A percentile compares a stretch with the other conserved stretches of the same genome.
Evolutionary conservation across 805 yeast genomes (phyloP).

Genomic region (Lachancea meyersii): DNA sequence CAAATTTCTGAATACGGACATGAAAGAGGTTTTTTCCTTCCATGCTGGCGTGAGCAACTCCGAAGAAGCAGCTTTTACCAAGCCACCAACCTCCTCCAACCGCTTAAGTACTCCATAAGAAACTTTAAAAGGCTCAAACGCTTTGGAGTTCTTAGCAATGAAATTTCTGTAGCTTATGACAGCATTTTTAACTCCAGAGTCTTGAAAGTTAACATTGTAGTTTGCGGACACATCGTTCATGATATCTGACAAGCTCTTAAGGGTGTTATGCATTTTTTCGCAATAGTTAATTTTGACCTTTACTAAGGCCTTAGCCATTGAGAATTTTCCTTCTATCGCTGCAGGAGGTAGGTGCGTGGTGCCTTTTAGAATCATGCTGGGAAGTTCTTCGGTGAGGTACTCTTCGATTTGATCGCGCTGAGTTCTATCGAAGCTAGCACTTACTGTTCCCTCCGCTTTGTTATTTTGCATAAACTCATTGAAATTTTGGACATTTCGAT

Average conservation of each 20-base stretch:
- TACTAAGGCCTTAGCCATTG: constrained; percentile 23
- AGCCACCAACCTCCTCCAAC: constrained; percentile 12
- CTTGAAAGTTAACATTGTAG: constrained; percentile 74
- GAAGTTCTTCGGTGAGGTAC: constrained; percentile 26
- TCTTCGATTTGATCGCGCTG: constrained; percentile 22
- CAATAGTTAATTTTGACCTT: constrained; percentile 21
- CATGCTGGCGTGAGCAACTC: constrained; percentile 9
- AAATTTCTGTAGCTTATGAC: constrained; percentile 39
- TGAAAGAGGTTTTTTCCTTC: neutral
- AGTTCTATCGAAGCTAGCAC: constrained; percentile 19
- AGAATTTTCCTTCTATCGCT: constrained; percentile 24
- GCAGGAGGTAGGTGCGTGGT: constrained; percentile 19
- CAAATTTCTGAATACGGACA: neutral
- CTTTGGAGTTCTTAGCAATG: constrained; percentile 14
- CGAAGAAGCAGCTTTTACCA: constrained; percentile 17
- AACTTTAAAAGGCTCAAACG: constrained; percentile 8
- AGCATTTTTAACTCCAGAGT: constrained; percentile 60
- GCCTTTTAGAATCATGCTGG: constrained; percentile 20
- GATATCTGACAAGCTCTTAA: constrained; percentile 37
- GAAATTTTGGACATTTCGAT: constrained; percentile 54
- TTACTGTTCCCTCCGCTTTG: constrained; percentile 17
- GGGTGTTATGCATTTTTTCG: constrained; percentile 14
- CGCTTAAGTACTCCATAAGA: constrained; percentile 13
- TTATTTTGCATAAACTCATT: constrained; percentile 34
- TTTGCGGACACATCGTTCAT: constrained; percentile 43